Percentiles rank a stretch among this genome's conserved stretches.
Evolutionary conservation across 306 rosid genomes (phyloP).

Genomic region (Sindora glabra): DNA sequence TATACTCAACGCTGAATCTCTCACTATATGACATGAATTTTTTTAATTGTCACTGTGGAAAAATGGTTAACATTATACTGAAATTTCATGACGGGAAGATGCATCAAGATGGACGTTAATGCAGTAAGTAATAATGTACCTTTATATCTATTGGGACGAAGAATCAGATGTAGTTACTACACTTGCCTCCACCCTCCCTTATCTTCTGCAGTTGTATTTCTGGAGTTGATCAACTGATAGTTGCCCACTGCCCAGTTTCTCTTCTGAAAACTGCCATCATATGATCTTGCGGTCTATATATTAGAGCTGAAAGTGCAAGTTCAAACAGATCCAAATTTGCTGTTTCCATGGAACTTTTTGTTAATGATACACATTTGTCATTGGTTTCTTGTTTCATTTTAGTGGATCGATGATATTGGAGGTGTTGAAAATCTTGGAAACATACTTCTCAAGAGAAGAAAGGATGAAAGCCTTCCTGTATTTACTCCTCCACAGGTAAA

Average conservation of each 20-base stretch:
- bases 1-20: background rate
- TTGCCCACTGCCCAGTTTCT: background rate
- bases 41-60: background rate
- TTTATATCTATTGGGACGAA: background rate
- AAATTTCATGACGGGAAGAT: background rate
- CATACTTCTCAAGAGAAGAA: constrained; percentile 54
- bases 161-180: constrained; percentile 1
- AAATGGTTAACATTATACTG: background rate
- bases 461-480: constrained; percentile 60
- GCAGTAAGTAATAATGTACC: background rate
- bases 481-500: constrained; percentile 83
- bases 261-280: constrained; percentile 1
- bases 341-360: background rate
- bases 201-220: background rate
- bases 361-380: constrained; percentile 14
- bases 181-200: background rate
- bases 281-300: background rate
- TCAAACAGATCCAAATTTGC: background rate
- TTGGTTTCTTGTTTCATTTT: constrained; percentile 11
- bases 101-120: background rate
- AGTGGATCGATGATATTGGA: constrained; percentile 95
- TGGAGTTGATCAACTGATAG: background rate
- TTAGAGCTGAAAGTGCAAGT: background rate
- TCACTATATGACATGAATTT: constrained; percentile 5
- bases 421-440: constrained; percentile 69